phyloP scores from a whole-genome alignment of 345 rosid genomes.

The Odontarrhena argentea region DNA sequence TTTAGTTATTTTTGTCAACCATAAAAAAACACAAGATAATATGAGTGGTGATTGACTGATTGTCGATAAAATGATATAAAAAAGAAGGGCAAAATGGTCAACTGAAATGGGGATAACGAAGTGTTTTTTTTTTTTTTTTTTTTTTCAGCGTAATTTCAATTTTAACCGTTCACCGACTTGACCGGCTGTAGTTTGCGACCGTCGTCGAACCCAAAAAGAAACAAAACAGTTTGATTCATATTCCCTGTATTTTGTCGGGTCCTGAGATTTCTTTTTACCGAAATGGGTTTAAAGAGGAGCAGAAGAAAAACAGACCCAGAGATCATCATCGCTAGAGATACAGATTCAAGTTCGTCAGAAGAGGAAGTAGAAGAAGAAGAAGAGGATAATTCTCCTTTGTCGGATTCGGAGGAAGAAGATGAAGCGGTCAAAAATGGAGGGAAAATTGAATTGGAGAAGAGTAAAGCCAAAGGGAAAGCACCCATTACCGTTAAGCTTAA shows the following conservation, averaged over 20 bases:
- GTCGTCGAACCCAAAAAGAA: slow-evolving; percentile 25
- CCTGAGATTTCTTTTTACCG: background rate
- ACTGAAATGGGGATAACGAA: background rate
- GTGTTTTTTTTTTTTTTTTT: background rate
- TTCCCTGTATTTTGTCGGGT: slow-evolving; percentile 29
- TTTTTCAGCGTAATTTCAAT: slow-evolving; percentile 1
- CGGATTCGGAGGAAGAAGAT: slow-evolving; percentile 46
- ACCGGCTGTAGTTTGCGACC: slow-evolving; percentile 8
- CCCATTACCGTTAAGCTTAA: slow-evolving; percentile 84
- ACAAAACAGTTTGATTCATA: slow-evolving; percentile 30
- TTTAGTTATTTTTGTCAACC: too few relatives aligned
- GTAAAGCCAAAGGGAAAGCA: slow-evolving; percentile 64
- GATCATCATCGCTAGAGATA: slow-evolving; percentile 65
- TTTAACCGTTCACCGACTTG: slow-evolving; percentile 12
- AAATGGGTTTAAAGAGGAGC: slow-evolving; percentile 58
- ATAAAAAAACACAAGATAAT: background rate
- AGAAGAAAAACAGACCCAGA: slow-evolving; percentile 60
- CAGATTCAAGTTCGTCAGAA: slow-evolving; percentile 73
- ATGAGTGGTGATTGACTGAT: too few relatives aligned
- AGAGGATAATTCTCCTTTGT: slow-evolving; percentile 26
- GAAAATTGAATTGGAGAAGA: slow-evolving; percentile 40
- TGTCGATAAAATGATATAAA: too few relatives aligned
- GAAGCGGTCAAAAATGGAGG: slow-evolving; percentile 40
- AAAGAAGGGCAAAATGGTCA: slow-evolving; percentile 25
- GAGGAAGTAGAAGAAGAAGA: slow-evolving; percentile 53